These are phyloP conservation scores for Rhodofomes roseus DNA, from an alignment of 1,284 basidiomycete species.

Conservation along the genomic window DNA sequence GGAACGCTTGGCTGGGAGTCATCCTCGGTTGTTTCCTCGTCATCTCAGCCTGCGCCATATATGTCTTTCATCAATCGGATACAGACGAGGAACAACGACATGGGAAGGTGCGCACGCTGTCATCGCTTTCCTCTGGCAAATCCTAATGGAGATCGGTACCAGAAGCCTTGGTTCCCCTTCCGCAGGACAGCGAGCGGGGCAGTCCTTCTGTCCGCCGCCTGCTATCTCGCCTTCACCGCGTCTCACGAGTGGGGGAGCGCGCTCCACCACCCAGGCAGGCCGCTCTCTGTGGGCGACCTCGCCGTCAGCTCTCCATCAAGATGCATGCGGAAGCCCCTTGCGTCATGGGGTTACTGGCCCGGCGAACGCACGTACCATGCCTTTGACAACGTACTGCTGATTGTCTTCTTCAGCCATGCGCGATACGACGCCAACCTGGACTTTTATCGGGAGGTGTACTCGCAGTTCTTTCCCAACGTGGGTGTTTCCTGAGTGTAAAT, in stretches of 20 bases:
- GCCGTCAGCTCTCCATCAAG: conserved; percentile 6
- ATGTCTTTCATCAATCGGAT: conserved; percentile 7
- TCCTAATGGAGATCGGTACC: neutral
- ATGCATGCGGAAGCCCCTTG: conserved; percentile 23
- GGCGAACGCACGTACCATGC: conserved; percentile 27
- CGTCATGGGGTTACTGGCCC: conserved; percentile 5
- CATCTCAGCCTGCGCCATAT: conserved; percentile 14
- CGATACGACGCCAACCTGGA: conserved; percentile 46
- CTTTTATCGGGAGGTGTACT: conserved; percentile 42
- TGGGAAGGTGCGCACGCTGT: conserved; percentile 12
- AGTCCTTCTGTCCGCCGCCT: neutral
- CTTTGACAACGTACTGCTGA: conserved; percentile 40
- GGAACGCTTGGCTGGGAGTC: conserved; percentile 7
- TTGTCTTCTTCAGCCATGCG: conserved; percentile 50
- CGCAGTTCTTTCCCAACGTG: conserved; percentile 48
- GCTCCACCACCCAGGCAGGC: neutral
- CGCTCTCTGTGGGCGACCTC: conserved; percentile 4
- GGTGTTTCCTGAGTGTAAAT: conserved; percentile 10
- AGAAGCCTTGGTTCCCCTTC: neutral
- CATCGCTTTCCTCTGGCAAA: neutral
- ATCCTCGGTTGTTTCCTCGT: conserved; percentile 15
- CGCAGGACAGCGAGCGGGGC: conserved; percentile 3
- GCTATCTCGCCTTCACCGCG: conserved; percentile 11
- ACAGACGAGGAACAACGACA: conserved; percentile 4
- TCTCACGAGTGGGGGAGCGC: neutral